Percentiles rank a stretch among this genome's conserved stretches.
phyloP scores from a whole-genome alignment of 2,329 filamentous ascomycete genomes.

The Fonsecaea pugnacius region DNA sequence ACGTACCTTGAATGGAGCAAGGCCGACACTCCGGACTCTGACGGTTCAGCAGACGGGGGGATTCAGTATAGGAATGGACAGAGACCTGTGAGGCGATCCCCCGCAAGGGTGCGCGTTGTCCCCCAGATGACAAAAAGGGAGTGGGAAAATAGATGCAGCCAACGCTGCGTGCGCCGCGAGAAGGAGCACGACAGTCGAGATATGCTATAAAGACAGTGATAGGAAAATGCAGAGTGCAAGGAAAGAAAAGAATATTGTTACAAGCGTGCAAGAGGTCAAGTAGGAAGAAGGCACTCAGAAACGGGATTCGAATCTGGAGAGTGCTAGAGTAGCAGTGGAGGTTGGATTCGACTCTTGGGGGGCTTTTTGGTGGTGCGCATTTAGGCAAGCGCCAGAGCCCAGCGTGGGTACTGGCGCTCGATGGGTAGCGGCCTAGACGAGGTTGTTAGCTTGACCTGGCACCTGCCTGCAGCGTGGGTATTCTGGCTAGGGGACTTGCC shows the following conservation, averaged over 20 bases:
- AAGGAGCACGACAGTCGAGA: constrained; percentile 27
- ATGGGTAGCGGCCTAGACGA: constrained; percentile 32
- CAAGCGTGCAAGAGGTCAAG: constrained; percentile 26
- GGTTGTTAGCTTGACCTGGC: constrained; percentile 27
- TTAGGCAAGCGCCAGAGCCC: constrained; percentile 31
- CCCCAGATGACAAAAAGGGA: constrained; percentile 9
- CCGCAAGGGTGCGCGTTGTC: constrained; percentile 18
- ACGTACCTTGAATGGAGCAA: constrained; percentile 24
- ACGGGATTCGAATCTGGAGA: constrained; percentile 28
- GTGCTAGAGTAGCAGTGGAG: constrained; percentile 30
- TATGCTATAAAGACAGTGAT: constrained; percentile 34
- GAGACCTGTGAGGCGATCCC: constrained; percentile 15
- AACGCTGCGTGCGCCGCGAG: constrained; percentile 27
- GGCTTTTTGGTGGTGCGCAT: constrained; percentile 25
- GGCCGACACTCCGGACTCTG: neutral
- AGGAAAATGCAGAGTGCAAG: constrained; percentile 24
- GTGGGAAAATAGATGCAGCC: constrained; percentile 22
- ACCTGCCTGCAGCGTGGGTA: constrained; percentile 28
- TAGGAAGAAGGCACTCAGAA: constrained; percentile 25
- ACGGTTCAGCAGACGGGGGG: neutral
- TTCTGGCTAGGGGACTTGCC: constrained; percentile 22
- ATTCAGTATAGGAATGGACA: constrained; percentile 1
- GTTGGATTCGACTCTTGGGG: constrained; percentile 31
- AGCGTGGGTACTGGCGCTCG: constrained; percentile 22
- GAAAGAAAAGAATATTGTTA: constrained; percentile 33